Base-by-base conservation (phyloP, 306 rosid species). In the Vigna radiata region DNA sequence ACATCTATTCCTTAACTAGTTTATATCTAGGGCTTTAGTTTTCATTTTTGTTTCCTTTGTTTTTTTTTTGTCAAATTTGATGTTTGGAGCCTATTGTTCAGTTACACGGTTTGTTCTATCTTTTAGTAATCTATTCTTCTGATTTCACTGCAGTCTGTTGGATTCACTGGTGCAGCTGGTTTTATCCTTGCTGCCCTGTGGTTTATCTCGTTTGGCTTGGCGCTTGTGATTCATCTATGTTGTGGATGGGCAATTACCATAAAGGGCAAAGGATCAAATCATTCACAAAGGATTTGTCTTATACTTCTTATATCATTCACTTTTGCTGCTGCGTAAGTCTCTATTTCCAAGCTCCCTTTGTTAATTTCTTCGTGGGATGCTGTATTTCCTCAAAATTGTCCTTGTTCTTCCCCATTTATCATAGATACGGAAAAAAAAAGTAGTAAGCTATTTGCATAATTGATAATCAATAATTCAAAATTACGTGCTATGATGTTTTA, bases 161-260 rank as follows among this genome's bases (percentile, higher is more conserved):
- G 94, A 79, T 96, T 96, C 83, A 96, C 97, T 1, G 99, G 98
- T 47, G 90, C 88, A 0, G 84, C 90, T 65, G 99, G 92, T 77
- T 92, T 96, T 67, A 53, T 92, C 85, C 94, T 96, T 83, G 84
- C 99, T 8, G 27, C 88, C 58, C 59, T 96, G 17, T 96, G 99
- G 99, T 89, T 96, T 75, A 18, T 96, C 80, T 84, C 90, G 33
- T 96, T 96, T 79, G 99, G 97, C 54, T 54, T 87, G 80, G 90
- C 93, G 31, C 94, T 96, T 71, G 61, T 62, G 63, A 72, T 91
- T 75, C 92, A 92, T 84, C 88, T 81, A 43, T 88, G 87, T 85
- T 96, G 96, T 75, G 98, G 97, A 39, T 96, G 99, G 99, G 90
- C 86, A 72, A 85, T 92, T 46, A 91, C 80, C 84, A 85, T 92